A percentile compares a stretch with the other conserved stretches of the same genome.
Conservation (phyloP, 768 basidiomycete species). For the Russula abietina region DNA sequence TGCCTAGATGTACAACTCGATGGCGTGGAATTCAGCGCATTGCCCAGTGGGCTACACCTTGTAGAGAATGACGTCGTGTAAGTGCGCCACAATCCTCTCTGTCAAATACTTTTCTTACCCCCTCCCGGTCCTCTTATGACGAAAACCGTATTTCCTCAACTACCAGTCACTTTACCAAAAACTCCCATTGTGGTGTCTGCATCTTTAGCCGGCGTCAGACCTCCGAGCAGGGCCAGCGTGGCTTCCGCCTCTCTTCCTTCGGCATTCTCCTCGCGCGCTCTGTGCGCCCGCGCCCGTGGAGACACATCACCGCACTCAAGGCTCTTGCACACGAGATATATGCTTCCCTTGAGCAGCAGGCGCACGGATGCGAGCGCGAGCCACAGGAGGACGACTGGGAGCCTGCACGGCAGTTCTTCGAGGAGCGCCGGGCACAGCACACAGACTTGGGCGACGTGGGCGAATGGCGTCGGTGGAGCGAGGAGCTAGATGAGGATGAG, state of each 20-base stretch:
- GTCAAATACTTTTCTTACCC: not conserved
- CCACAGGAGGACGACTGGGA: conserved; percentile 57
- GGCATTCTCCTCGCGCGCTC: conserved; percentile 68
- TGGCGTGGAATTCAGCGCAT: conserved; percentile 70
- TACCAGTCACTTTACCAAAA: conserved; percentile 65
- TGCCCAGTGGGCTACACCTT: conserved; percentile 77
- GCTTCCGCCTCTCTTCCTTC: conserved; percentile 72
- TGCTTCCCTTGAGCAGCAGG: conserved; percentile 31
- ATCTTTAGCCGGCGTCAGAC: conserved; percentile 68
- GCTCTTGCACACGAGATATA: conserved; percentile 52
- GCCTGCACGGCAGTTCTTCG: conserved; percentile 56
- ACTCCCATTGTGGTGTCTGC: conserved; percentile 62
- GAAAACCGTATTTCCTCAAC: not conserved
- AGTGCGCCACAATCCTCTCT: conserved; percentile 28
- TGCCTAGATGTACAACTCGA: conserved; percentile 56
- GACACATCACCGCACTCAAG: conserved; percentile 60
- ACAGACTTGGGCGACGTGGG: conserved; percentile 51
- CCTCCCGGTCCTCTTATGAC: not conserved
- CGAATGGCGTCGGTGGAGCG: conserved; percentile 63
- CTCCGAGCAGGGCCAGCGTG: conserved; percentile 65
- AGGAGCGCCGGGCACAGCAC: conserved; percentile 48
- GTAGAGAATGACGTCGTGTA: conserved; percentile 78
- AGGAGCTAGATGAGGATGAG: conserved; percentile 42
- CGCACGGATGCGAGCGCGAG: conserved; percentile 28
- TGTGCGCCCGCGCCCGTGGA: conserved; percentile 65